Conservation (phyloP, 352 stramenopile genomes). For the Pythium oligandrum region DNA sequence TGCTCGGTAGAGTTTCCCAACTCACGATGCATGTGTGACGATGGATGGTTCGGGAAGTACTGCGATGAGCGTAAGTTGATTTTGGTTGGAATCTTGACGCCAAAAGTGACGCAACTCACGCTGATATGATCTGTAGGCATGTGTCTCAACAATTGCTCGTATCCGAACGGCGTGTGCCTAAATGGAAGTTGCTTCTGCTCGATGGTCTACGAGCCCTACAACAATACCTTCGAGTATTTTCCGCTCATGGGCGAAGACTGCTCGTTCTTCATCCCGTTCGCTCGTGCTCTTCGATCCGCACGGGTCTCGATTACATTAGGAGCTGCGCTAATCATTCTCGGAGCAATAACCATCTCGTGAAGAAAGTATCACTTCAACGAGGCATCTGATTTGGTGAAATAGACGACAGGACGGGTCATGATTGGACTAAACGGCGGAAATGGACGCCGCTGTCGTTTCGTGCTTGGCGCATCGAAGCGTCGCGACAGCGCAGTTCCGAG, state of each 20-base stretch:
- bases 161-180: conserved; percentile 93
- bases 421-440: no score
- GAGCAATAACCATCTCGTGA: no score
- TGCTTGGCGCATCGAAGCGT: no score
- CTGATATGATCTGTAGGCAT: conserved; percentile 34
- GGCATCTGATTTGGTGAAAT: no score
- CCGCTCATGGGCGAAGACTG: conserved; percentile 82
- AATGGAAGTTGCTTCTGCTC: conserved; percentile 89
- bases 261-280: conserved; percentile 76
- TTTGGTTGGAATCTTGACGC: no score
- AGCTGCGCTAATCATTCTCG: no score
- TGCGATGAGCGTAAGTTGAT: conserved; percentile 77
- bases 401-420: no score
- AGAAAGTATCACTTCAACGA: no score
- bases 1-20: conserved; percentile 96
- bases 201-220: conserved; percentile 94
- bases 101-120: no score
- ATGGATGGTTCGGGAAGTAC: conserved; percentile 93
- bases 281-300: conserved; percentile 14
- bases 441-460: no score
- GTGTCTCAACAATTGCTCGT: conserved; percentile 97
- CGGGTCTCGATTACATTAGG: no score
- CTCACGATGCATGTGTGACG: conserved; percentile 92
- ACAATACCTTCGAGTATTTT: conserved; percentile 84
- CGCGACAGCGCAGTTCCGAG: no score